These are phyloP conservation scores for Lobosporangium transversale DNA, from an alignment of 192 early-diverging fungal species.

Conservation along the genomic window DNA sequence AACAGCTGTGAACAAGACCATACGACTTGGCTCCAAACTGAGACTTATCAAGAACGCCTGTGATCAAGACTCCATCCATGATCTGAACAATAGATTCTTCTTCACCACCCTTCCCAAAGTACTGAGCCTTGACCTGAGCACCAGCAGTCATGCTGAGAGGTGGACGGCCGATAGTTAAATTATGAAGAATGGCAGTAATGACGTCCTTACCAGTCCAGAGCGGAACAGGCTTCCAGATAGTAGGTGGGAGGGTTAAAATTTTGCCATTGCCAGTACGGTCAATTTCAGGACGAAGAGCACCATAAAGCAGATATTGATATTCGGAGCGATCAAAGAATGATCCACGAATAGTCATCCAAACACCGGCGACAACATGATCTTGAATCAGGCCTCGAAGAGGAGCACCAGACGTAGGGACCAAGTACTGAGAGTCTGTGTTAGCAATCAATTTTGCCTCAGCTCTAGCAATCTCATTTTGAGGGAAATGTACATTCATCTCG, in stretches of 20 bases:
- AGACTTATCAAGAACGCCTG: conserved; percentile 96
- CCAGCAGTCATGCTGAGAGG: conserved; percentile 91
- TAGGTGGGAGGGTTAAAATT: conserved; percentile 87
- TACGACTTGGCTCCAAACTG: conserved; percentile 94
- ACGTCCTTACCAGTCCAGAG: conserved; percentile 99
- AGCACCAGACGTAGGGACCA: conserved; percentile 96
- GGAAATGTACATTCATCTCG: conserved; percentile 99
- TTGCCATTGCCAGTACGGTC: conserved; percentile 75
- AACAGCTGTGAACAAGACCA: conserved; percentile 95
- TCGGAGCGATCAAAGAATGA: conserved; percentile 87
- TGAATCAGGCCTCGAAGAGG: conserved; percentile 98
- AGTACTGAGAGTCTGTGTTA: conserved; percentile 94
- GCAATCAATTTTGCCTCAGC: conserved; percentile 97
- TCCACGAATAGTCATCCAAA: conserved; percentile 90
- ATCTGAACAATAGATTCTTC: conserved; percentile 90
- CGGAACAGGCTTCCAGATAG: conserved; percentile 84
- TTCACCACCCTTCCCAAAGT: conserved; percentile 81
- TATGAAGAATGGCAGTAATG: conserved; percentile 90
- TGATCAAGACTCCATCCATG: conserved; percentile 88
- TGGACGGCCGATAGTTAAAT: conserved; percentile 80
- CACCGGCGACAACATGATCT: conserved; percentile 98
- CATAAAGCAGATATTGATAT: conserved; percentile 95
- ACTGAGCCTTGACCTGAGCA: conserved; percentile 83
- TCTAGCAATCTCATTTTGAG: conserved; percentile 96
- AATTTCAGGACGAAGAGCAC: conserved; percentile 82